phyloP scores from a whole-genome alignment of 2,329 filamentous ascomycete genomes.

The Grosmannia serpens region DNA sequence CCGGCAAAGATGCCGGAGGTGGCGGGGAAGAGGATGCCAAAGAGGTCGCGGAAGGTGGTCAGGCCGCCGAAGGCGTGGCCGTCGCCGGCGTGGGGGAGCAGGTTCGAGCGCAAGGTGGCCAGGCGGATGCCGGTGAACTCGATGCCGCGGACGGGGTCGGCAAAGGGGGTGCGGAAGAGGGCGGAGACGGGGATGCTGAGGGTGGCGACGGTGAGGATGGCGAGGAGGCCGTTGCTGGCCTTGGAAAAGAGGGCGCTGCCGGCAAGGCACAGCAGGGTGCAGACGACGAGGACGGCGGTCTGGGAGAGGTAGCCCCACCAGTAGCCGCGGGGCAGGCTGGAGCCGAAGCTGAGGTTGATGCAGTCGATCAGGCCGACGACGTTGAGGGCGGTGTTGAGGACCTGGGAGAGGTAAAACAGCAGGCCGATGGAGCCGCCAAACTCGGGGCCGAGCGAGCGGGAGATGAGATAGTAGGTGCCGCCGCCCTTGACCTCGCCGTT shows the following conservation, averaged over 20 bases:
- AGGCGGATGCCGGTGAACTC: conserved; percentile 69
- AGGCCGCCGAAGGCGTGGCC: conserved; percentile 50
- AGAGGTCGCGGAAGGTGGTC: conserved; percentile 68
- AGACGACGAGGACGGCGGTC: conserved; percentile 58
- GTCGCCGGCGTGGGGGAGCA: conserved; percentile 53
- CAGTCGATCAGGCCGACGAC: conserved; percentile 79
- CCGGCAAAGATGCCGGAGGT: conserved; percentile 56
- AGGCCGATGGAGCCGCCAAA: conserved; percentile 83
- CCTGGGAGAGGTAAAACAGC: conserved; percentile 82
- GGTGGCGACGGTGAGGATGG: conserved; percentile 60
- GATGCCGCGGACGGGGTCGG: conserved; percentile 47
- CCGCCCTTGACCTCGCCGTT: conserved; percentile 83
- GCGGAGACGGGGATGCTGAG: conserved; percentile 76
- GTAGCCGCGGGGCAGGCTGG: conserved; percentile 55
- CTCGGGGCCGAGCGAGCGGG: conserved; percentile 72
- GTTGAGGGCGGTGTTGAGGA: conserved; percentile 79
- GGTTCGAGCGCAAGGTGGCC: conserved; percentile 60
- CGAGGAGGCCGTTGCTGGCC: conserved; percentile 65
- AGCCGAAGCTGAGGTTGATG: conserved; percentile 62
- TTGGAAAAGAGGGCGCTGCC: conserved; percentile 72
- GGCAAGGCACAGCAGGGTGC: conserved; percentile 64
- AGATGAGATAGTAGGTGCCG: conserved; percentile 82
- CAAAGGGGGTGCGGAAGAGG: conserved; percentile 55
- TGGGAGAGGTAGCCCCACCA: conserved; percentile 70
- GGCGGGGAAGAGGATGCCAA: conserved; percentile 74